Evolutionary conservation across 257 asterid species (phyloP).

Genomic region (Ilex aquifolium): DNA sequence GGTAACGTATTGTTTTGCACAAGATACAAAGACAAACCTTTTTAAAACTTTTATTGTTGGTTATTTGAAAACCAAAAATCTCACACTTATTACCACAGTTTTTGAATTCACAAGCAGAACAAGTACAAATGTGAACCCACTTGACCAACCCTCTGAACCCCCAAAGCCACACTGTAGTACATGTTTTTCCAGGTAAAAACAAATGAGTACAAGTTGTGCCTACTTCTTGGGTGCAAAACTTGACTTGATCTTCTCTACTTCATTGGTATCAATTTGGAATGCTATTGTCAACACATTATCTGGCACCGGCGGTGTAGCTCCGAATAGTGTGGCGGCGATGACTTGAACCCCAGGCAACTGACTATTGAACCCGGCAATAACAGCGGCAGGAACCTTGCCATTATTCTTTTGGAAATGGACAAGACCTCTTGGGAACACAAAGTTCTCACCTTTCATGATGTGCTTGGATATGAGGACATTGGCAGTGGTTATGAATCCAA

Average conservation of each 20-base stretch:
- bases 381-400: conserved; percentile 42
- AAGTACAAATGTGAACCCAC: no score
- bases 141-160: no score
- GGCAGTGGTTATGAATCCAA: background rate
- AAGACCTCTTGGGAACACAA: conserved; percentile 61
- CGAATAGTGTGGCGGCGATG: conserved; percentile 55
- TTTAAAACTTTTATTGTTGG: no score
- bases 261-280: conserved; percentile 35
- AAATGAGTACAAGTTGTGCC: background rate
- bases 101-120: no score
- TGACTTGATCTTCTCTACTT: conserved; percentile 44
- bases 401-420: conserved; percentile 56
- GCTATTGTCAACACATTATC: conserved; percentile 55
- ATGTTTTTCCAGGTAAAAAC: no score
- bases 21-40: no score
- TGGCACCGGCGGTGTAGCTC: conserved; percentile 51
- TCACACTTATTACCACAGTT: no score
- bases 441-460: conserved; percentile 46
- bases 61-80: no score
- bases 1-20: no score
- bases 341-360: conserved; percentile 72
- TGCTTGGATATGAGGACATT: conserved; percentile 37
- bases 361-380: conserved; percentile 61
- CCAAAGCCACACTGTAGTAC: no score
- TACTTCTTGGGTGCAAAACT: conserved; percentile 40